Percentiles rank a stretch among this genome's conserved stretches.
Conservation (phyloP, 2,329 filamentous ascomycete species). For the Hypoxylon sp. region DNA sequence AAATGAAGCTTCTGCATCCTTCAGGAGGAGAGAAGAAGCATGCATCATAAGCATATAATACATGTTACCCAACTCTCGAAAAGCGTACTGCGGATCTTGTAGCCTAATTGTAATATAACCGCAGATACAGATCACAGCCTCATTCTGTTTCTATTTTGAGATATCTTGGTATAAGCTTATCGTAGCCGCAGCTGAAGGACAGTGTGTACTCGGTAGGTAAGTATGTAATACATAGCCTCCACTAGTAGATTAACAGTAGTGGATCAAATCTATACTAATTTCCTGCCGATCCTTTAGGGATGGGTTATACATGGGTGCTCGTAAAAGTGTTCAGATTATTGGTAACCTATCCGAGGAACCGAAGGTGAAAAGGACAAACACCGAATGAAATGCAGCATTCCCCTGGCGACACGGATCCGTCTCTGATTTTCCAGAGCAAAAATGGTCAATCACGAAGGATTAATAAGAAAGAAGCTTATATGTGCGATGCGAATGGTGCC, state of each 20-base stretch:
- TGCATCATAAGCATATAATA: constrained; percentile 14
- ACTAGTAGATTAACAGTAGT: not conserved
- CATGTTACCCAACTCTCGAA: too few species aligned
- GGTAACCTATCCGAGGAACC: constrained; percentile 3
- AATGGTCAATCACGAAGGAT: not conserved
- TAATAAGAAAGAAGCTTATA: constrained; percentile 2
- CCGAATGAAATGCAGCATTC: constrained; percentile 1
- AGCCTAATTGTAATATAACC: not conserved
- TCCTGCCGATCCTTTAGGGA: constrained; percentile 25
- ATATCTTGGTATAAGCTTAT: constrained; percentile 22
- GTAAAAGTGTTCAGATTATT: constrained; percentile 1
- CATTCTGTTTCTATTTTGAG: constrained; percentile 43
- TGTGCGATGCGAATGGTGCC: constrained; percentile 7
- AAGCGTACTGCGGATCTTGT: not conserved
- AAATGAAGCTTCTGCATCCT: constrained; percentile 40
- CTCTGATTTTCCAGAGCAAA: not conserved
- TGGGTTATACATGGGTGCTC: constrained; percentile 10
- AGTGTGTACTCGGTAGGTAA: constrained; percentile 11
- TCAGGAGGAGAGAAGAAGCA: constrained; percentile 6
- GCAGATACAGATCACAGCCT: constrained; percentile 35
- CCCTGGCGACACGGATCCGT: not conserved
- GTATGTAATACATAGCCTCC: constrained; percentile 12
- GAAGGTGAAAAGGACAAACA: not conserved
- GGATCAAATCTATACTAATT: constrained; percentile 15
- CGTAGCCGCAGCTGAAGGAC: constrained; percentile 28